These are phyloP conservation scores for Debaryomyces sp. DNA, from an alignment of 1,139 yeast species.

Conservation along the genomic window DNA sequence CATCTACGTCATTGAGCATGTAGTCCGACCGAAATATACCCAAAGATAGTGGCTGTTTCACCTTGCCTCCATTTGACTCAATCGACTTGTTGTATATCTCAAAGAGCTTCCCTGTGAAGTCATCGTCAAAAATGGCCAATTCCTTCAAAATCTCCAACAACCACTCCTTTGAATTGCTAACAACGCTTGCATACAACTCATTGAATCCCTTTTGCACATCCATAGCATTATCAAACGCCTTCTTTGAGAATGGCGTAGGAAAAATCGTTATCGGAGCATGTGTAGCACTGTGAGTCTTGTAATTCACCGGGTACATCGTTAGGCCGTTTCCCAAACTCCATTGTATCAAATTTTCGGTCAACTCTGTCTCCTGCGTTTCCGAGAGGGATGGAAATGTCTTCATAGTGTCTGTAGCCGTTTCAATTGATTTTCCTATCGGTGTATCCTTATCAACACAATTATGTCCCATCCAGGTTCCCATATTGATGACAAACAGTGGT, in stretches of 20 bases:
- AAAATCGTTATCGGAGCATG: slow-evolving; percentile 86
- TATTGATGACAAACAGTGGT: neutral
- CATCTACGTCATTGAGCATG: slow-evolving; percentile 59
- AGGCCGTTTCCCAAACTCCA: slow-evolving; percentile 83
- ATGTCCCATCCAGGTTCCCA: neutral
- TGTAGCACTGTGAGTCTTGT: slow-evolving; percentile 47
- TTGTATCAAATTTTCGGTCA: slow-evolving; percentile 57
- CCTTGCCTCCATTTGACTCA: slow-evolving; percentile 44
- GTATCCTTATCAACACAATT: neutral
- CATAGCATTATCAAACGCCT: slow-evolving; percentile 66
- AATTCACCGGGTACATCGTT: slow-evolving; percentile 71
- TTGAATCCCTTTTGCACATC: slow-evolving; percentile 73
- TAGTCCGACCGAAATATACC: slow-evolving; percentile 93
- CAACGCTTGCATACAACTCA: slow-evolving; percentile 69
- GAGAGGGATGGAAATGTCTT: slow-evolving; percentile 35
- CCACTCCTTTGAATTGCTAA: slow-evolving; percentile 59
- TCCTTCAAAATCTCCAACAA: slow-evolving; percentile 56
- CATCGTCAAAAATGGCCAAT: slow-evolving; percentile 63
- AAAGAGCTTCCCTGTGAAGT: slow-evolving; percentile 81
- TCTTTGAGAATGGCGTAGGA: slow-evolving; percentile 85
- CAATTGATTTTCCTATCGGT: neutral
- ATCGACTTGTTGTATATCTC: slow-evolving; percentile 55
- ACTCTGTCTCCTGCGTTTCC: slow-evolving; percentile 25
- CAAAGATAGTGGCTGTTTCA: slow-evolving; percentile 66
- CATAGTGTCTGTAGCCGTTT: slow-evolving; percentile 1